Base-by-base conservation (phyloP, 1,284 basidiomycete species). In the Cerrena zonata region DNA sequence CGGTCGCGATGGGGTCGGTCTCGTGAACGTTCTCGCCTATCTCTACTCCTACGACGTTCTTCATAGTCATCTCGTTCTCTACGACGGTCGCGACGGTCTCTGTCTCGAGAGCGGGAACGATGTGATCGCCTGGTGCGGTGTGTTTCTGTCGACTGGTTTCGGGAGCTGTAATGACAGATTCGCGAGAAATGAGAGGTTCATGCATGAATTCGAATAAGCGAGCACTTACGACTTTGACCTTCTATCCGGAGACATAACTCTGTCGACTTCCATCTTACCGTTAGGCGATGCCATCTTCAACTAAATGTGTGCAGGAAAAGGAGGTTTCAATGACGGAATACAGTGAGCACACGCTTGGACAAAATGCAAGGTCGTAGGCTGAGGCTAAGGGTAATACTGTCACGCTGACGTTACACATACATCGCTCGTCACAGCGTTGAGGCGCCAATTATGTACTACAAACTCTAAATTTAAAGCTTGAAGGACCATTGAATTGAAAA, bases 111-210 rank as follows among this genome's bases (percentile, higher is more conserved):
- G 47, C 70, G 69, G 21, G 88, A 89, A 54, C 80, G 75, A 60
- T 87, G 84, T 40, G 86, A 89, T 53, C 77, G 76, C 58, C 74
- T 76, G 27, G 85, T 87, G 44, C 78, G 78, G 56, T 80, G 77
- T 19, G 86, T 89, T 61, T 88, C 86, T 39, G 80, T 80, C 12
- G 86, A 89, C 63, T 79, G 78, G 62, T 82, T 82, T 56, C 82
- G 80, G 57, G 82, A 81, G 49, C 82, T 86, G 56, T 41, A 50
- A 40, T 40, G 47, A 36, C 34, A 10, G n/a, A n/a, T 36, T n/a
- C 11, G 10, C 34, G n/a, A 53, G 41, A 30, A 47, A 38, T 19
- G 52, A 48, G 27, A 30, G 15, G 25, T 22, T 25, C n/a, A n/a
- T n/a, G n/a, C n/a, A n/a, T n/a, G n/a, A n/a, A n/a, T n/a, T n/a